Conservation (phyloP, 176 grass and related monocot genomes). For the Avena eriantha region DNA sequence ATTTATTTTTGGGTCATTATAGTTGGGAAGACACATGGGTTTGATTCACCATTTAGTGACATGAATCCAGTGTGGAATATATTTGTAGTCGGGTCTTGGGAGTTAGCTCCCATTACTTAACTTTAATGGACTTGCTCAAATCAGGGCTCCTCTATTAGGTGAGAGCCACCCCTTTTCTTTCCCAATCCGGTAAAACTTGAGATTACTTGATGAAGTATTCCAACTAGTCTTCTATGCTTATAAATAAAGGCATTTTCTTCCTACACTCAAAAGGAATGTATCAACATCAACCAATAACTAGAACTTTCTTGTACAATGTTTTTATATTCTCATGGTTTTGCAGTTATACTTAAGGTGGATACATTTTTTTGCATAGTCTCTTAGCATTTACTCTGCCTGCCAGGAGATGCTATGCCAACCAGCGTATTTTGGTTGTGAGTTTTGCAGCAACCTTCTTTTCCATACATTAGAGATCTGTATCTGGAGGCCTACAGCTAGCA, state of each 20-base stretch:
- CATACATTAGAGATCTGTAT: neutral
- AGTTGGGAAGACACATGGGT: neutral
- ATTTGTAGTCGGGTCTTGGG: slow-evolving; percentile 9
- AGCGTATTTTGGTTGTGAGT: neutral
- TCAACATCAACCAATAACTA: slow-evolving; percentile 12
- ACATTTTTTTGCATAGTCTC: neutral
- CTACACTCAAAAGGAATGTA: neutral
- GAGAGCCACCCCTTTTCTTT: neutral
- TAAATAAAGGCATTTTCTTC: slow-evolving; percentile 29
- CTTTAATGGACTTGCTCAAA: slow-evolving; percentile 4
- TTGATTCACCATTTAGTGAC: slow-evolving; percentile 12
- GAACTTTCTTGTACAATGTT: neutral
- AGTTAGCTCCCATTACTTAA: slow-evolving; percentile 9
- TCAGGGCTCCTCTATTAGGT: neutral
- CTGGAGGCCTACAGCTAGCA: neutral
- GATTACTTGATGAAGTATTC: slow-evolving; percentile 14
- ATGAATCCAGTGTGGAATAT: slow-evolving; percentile 1
- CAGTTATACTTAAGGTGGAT: slow-evolving; percentile 20
- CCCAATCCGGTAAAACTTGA: neutral
- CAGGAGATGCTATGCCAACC: neutral
- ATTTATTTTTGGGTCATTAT: slow-evolving; percentile 11
- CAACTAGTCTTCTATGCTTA: slow-evolving; percentile 13
- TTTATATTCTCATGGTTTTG: slow-evolving; percentile 24
- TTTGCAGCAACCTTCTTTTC: slow-evolving; percentile 18
- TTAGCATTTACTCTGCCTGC: slow-evolving; percentile 14